Evolutionary conservation across 768 basidiomycete genomes (phyloP).

Genomic region (Termitomyces sp.): DNA sequence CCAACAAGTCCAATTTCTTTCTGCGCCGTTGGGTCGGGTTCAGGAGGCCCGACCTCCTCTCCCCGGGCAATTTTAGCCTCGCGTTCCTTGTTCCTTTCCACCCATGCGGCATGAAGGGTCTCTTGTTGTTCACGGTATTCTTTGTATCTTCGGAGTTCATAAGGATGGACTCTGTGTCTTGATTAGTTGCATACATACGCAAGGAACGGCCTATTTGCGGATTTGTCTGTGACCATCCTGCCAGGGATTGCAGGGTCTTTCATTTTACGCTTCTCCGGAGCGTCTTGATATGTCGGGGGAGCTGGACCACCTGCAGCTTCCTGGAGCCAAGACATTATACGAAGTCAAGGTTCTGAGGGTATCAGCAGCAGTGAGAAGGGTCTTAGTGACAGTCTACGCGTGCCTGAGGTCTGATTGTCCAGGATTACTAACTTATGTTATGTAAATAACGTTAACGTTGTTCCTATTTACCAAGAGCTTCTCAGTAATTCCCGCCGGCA

Average conservation of each 20-base stretch:
- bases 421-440: too few relatives aligned
- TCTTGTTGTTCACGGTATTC: conserved; percentile 65
- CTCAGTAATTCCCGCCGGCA: background rate
- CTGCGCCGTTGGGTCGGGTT: conserved; percentile 70
- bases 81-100: conserved; percentile 67
- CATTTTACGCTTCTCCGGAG: conserved; percentile 49
- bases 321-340: conserved; percentile 65
- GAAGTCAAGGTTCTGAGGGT: conserved; percentile 4
- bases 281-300: conserved; percentile 36
- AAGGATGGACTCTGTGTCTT: conserved; percentile 10
- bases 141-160: conserved; percentile 49
- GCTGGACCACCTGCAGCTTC: conserved; percentile 41
- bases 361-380: background rate
- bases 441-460: background rate
- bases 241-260: conserved; percentile 62
- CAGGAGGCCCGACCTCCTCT: conserved; percentile 70
- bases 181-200: conserved; percentile 49
- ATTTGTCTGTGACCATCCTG: conserved; percentile 70
- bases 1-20: conserved; percentile 64
- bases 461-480: background rate
- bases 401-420: background rate
- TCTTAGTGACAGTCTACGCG: too few relatives aligned
- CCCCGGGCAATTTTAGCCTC: conserved; percentile 73
- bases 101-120: conserved; percentile 60
- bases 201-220: conserved; percentile 84